Base-by-base conservation (phyloP, 176 grass and related monocot genomes). In the Carex parvula region DNA sequence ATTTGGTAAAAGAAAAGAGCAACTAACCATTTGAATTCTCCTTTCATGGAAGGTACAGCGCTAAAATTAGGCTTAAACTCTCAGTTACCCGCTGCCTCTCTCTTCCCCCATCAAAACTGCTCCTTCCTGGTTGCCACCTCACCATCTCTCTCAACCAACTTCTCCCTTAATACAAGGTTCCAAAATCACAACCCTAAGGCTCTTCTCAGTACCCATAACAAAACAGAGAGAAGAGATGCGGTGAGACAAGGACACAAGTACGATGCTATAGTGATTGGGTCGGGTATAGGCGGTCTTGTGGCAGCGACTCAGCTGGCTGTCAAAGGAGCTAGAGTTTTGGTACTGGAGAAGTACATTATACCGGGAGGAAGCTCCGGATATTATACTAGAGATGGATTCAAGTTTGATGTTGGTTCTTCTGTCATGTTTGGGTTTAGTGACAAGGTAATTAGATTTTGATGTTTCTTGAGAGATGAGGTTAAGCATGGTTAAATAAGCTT, bases 401-500 rank as follows among this genome's bases (percentile, higher is more conserved):
- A 90, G 41, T 98, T 98, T 70, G 92, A 98, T 77, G 88, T 98
- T 5, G 95, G 92, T 16, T 98, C 95, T 9, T 94, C 95, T 35
- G 91, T 98, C 67, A 94, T 98, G 91, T 94, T 98, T 80, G 95
- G 95, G 5, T 98, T 98, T 80, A 91, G 92, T 50, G 95, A 98
- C 74, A 94, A 93, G 95, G 95, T 91, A 65, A 48, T 87, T 2
- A 12, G 2, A 29, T 76, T 55, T 55, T 55, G 2, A 76, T 62
- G 20, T 68, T 39, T 18, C 30, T 39, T 39, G 14, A 37, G 14
- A 68, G 32, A 68, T 68, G 44, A 24, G 42, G 13, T 41, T 42
- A n/a, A 41, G 67, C 33, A 69, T 69, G 37, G 37, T 70, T 42
- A 42, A 67, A 35, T 35, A 3, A 35, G 30, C 13, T 67, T 35